Base-by-base conservation (phyloP, 805 yeast genomes). In the Alloascoidea africana region DNA sequence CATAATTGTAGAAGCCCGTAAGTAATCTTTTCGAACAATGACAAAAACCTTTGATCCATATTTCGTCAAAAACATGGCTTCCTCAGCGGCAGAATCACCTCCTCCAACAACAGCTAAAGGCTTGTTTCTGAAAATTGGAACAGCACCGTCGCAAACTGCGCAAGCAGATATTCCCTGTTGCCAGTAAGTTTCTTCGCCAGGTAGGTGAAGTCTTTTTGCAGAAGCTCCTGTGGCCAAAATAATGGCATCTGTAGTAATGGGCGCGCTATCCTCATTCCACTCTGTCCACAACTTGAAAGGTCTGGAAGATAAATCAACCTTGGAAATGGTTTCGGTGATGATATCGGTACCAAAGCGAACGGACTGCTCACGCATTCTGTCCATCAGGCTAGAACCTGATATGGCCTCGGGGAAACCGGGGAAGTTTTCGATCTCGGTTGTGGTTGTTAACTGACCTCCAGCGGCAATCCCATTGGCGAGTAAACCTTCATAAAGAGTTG, bases 131-230 rank as follows among this genome's bases (percentile, higher is more conserved):
- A 91, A 91, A 51, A 91, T 87, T 50, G 99, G 99, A 36, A 91
- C 94, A 23, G 99, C 99, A 62, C 99, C 99, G 58, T 91, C 99
- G 66, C 99, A 91, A 44, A 91, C 98, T 32, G 99, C 99, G 69
- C 99, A 91, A 14, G 99, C 99, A 49, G 95, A 83, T 48, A 91
- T 91, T 60, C 99, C 99, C 59, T 80, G 81, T 68, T 91, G 99
- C 99, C 99, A 91, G 73, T 91, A 91, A 27, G 72, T 70, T 48
- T 91, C 97, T 66, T 91, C 98, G 51, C 99, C 99, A 42, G 96
- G 95, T 44, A 91, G 66, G 56, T 72, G 63, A 63, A 91, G 70
- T 68, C 98, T 83, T 70, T 79, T 85, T 42, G 99, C 99, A 32
- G 94, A 80, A 16, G 99, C 99, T 56, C 99, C 99, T 36, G 99